Percentiles rank a stretch among this genome's conserved stretches.
These are phyloP conservation scores for Phylloboletellus chloephorus DNA, from an alignment of 1,284 basidiomycete genomes.

Conservation along the genomic window DNA sequence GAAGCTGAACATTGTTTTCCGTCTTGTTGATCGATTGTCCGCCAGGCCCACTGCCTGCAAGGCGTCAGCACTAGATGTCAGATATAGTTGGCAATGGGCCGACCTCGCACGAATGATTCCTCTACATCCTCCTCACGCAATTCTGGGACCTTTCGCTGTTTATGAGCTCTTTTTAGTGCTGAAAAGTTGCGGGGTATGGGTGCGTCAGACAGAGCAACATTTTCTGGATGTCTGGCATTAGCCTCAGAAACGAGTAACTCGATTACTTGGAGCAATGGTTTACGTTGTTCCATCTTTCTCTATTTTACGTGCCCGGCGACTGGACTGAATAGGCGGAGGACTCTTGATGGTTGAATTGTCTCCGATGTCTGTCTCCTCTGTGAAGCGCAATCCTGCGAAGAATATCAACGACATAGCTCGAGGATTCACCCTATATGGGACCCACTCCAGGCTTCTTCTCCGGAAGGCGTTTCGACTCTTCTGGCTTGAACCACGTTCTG, in stretches of 20 bases:
- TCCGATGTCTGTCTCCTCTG: slow-evolving; percentile 67
- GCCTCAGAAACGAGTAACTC: slow-evolving; percentile 25
- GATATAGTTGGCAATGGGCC: slow-evolving; percentile 14
- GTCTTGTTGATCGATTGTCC: slow-evolving; percentile 86
- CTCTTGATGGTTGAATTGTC: slow-evolving; percentile 66
- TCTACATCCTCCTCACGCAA: slow-evolving; percentile 68
- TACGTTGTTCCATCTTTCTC: slow-evolving; percentile 36
- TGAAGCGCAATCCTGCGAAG: slow-evolving; percentile 54
- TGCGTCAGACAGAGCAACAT: slow-evolving; percentile 38
- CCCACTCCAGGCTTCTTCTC: slow-evolving; percentile 53
- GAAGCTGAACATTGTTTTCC: slow-evolving; percentile 73
- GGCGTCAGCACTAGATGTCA: slow-evolving; percentile 4
- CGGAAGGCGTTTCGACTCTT: slow-evolving; percentile 33
- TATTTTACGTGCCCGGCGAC: slow-evolving; percentile 41
- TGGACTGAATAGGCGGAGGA: slow-evolving; percentile 39
- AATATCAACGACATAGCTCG: slow-evolving; percentile 2
- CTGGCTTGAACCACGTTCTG: slow-evolving; percentile 70
- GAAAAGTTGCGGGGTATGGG: slow-evolving; percentile 48
- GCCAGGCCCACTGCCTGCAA: slow-evolving; percentile 71
- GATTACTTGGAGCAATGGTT: slow-evolving; percentile 16
- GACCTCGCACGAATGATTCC: slow-evolving; percentile 74
- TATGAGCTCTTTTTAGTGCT: slow-evolving; percentile 62
- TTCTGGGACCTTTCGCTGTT: slow-evolving; percentile 56
- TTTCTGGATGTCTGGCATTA: slow-evolving; percentile 34
- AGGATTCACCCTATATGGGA: slow-evolving; percentile 16